A percentile compares a stretch with the other conserved stretches of the same genome.
phyloP scores from a whole-genome alignment of 768 basidiomycete species.

The Rhodotorula taiwanensis region DNA sequence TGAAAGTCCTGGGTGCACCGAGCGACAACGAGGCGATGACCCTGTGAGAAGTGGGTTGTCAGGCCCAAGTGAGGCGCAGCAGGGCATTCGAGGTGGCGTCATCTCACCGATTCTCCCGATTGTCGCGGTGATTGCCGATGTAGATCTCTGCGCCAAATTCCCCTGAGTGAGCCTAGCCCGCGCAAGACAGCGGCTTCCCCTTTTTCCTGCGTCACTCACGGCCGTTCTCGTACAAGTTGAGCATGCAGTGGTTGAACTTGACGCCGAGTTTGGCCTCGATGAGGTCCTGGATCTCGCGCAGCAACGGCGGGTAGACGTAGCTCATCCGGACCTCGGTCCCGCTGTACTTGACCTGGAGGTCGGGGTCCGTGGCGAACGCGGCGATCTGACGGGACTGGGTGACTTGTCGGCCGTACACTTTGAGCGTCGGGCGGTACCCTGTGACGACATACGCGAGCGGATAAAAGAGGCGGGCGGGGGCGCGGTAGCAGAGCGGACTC shows the following conservation, averaged over 20 bases:
- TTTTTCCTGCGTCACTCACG: too few relatives aligned
- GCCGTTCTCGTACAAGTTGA: constrained; percentile 49
- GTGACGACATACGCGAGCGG: background rate
- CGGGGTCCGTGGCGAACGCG: constrained; percentile 45
- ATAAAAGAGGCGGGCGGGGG: background rate
- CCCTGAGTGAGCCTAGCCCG: too few relatives aligned
- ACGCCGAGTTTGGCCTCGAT: constrained; percentile 44
- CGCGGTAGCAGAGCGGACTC: background rate
- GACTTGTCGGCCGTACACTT: constrained; percentile 48
- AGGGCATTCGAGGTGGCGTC: background rate
- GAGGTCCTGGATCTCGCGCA: constrained; percentile 43
- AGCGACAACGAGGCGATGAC: constrained; percentile 49
- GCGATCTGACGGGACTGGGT: constrained; percentile 47
- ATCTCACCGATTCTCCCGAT: constrained; percentile 44
- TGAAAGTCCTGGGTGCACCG: constrained; percentile 48
- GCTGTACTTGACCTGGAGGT: constrained; percentile 45
- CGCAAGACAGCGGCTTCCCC: too few relatives aligned
- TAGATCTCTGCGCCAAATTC: constrained; percentile 20
- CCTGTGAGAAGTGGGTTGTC: constrained; percentile 1
- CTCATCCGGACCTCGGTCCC: constrained; percentile 46
- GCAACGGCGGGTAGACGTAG: constrained; percentile 44
- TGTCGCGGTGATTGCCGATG: constrained; percentile 41
- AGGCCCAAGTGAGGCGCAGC: background rate
- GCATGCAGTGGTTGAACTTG: constrained; percentile 49
- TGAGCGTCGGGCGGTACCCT: constrained; percentile 49